These are phyloP conservation scores for Juglanconis sp. DNA, from an alignment of 2,329 filamentous ascomycete genomes.

Conservation along the genomic window DNA sequence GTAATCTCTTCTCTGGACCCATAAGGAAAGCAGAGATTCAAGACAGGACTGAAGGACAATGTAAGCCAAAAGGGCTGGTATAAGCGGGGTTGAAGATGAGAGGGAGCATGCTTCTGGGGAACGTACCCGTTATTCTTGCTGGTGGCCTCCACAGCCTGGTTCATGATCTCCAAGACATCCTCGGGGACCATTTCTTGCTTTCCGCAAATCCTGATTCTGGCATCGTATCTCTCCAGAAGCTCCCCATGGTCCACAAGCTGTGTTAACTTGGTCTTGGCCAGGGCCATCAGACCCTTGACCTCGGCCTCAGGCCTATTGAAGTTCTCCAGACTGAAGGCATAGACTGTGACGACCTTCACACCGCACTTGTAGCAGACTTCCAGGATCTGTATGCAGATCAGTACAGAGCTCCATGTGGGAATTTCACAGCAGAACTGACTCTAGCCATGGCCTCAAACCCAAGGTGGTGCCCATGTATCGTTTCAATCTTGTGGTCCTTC, in stretches of 20 bases:
- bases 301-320: conserved; percentile 97
- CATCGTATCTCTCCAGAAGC: conserved; percentile 87
- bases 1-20: conserved; percentile 96
- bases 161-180: conserved; percentile 85
- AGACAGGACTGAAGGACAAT: conserved; percentile 40
- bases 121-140: conserved; percentile 76
- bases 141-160: conserved; percentile 81
- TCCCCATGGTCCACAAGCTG: conserved; percentile 93
- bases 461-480: conserved; percentile 90
- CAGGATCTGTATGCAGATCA: conserved; percentile 59
- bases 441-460: conserved; percentile 92
- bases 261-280: conserved; percentile 91
- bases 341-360: conserved; percentile 94
- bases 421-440: conserved; percentile 45
- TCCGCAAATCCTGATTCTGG: conserved; percentile 79
- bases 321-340: conserved; percentile 98
- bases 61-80: conserved; percentile 12
- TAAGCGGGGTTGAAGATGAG: not conserved
- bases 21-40: conserved; percentile 98
- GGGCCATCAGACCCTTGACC: conserved; percentile 94
- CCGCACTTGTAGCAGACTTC: conserved; percentile 98
- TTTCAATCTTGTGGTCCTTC: conserved; percentile 86
- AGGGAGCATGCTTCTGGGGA: not conserved
- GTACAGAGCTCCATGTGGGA: not conserved
- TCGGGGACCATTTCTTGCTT: conserved; percentile 78